Conservation (phyloP, 805 yeast species). For the Candida maesae region DNA sequence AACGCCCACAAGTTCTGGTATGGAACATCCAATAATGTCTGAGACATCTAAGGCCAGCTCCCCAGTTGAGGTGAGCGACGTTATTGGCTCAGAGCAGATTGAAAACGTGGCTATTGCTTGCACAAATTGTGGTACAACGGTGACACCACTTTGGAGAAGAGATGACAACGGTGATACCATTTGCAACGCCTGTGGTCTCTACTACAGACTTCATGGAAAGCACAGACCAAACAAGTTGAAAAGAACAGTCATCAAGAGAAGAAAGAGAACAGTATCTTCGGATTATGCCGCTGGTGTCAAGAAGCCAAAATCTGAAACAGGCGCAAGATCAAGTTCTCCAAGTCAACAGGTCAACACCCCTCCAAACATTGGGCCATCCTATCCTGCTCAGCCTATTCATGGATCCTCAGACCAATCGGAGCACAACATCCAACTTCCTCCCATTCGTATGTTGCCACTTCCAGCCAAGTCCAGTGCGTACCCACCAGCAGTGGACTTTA, state of each 20-base stretch:
- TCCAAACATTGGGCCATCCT: too few species aligned
- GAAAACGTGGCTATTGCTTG: constrained; percentile 67
- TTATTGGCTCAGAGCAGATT: constrained; percentile 26
- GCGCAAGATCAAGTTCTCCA: neutral
- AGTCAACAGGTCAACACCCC: too few species aligned
- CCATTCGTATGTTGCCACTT: constrained; percentile 24
- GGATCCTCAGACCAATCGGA: too few species aligned
- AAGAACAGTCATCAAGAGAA: constrained; percentile 66
- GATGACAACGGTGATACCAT: constrained; percentile 79
- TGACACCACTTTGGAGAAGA: constrained; percentile 84
- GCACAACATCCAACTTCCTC: constrained; percentile 21
- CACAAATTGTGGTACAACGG: constrained; percentile 78
- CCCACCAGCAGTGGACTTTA: constrained; percentile 40
- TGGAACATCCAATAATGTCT: constrained; percentile 1
- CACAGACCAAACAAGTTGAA: constrained; percentile 78
- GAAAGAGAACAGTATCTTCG: constrained; percentile 45
- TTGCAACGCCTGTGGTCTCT: constrained; percentile 86
- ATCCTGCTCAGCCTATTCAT: too few species aligned
- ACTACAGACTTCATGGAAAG: constrained; percentile 68
- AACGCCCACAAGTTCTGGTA: neutral
- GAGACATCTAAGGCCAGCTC: neutral
- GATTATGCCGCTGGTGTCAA: neutral
- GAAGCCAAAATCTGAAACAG: constrained; percentile 4
- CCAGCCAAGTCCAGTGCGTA: constrained; percentile 9
- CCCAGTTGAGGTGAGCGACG: constrained; percentile 15